Percentiles rank a stretch among this genome's conserved stretches.
Evolutionary conservation across 2,329 filamentous ascomycete genomes (phyloP).

Genomic region (Pseudogymnoascus sp.): DNA sequence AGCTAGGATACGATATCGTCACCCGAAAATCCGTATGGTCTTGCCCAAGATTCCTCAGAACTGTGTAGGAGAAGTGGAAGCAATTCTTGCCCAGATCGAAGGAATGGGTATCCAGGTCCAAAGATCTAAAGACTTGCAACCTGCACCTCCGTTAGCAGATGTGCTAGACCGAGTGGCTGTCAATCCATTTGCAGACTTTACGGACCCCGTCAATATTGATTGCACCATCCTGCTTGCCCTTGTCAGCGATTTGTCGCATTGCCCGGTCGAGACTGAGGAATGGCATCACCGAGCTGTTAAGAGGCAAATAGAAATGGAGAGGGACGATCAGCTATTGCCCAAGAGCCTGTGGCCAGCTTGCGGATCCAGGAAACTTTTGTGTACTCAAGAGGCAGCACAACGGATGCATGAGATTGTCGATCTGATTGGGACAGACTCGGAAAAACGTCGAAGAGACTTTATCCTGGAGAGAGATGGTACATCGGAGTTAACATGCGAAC

Average conservation of each 20-base stretch:
- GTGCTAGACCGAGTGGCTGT: constrained; percentile 29
- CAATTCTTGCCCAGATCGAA: constrained; percentile 46
- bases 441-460: constrained; percentile 47
- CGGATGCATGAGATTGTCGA: constrained; percentile 58
- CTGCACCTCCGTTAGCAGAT: constrained; percentile 15
- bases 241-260: constrained; percentile 51
- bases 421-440: constrained; percentile 49
- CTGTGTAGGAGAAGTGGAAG: constrained; percentile 45
- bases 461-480: constrained; percentile 36
- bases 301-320: constrained; percentile 54
- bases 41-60: constrained; percentile 49
- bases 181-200: constrained; percentile 32
- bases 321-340: constrained; percentile 48
- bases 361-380: constrained; percentile 44
- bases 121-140: constrained; percentile 22
- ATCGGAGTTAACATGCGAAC: constrained; percentile 17
- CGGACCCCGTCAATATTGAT: constrained; percentile 45
- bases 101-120: constrained; percentile 34
- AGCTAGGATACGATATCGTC: constrained; percentile 49
- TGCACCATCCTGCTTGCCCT: constrained; percentile 61
- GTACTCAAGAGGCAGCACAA: constrained; percentile 52
- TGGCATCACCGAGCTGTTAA: constrained; percentile 26
- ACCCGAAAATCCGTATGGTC: constrained; percentile 52
- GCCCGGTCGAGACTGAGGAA: constrained; percentile 23
- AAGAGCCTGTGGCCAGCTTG: constrained; percentile 56